A percentile compares a stretch with the other conserved stretches of the same genome.
Conservation (phyloP, 208 protist species). For the Wallacemonas sp. region DNA sequence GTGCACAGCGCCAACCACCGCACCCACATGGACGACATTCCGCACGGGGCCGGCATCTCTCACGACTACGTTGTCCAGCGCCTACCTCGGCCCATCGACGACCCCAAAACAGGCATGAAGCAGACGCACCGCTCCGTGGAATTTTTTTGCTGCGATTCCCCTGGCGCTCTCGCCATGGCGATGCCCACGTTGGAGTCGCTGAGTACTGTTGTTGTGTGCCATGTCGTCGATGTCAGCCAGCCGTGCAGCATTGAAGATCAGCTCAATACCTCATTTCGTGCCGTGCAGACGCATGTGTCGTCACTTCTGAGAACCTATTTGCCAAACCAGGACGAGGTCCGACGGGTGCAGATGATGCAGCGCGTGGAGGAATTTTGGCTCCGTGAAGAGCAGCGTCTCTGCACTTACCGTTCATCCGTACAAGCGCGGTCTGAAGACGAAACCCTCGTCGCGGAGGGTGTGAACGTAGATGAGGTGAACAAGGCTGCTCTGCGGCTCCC, state of each 20-base stretch:
- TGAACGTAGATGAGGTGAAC: constrained; percentile 37
- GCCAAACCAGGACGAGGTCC: constrained; percentile 76
- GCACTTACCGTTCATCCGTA: constrained; percentile 21
- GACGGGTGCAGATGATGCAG: constrained; percentile 58
- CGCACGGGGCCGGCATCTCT: constrained; percentile 58
- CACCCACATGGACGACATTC: constrained; percentile 23
- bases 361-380: constrained; percentile 64
- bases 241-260: constrained; percentile 48
- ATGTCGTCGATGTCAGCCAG: constrained; percentile 73
- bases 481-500: constrained; percentile 26
- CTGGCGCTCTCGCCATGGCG: constrained; percentile 67
- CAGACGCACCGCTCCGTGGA: constrained; percentile 40
- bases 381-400: constrained; percentile 41
- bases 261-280: constrained; percentile 50
- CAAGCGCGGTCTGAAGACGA: constrained; percentile 15
- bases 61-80: constrained; percentile 75
- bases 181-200: constrained; percentile 68
- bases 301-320: constrained; percentile 48
- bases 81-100: constrained; percentile 28
- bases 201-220: constrained; percentile 60
- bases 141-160: constrained; percentile 86
- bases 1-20: not conserved
- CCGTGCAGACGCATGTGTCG: constrained; percentile 56
- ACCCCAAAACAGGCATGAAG: not conserved
- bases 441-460: constrained; percentile 21